Conservation (phyloP, 148 eudicot species). For the Rhododendron vialii region DNA sequence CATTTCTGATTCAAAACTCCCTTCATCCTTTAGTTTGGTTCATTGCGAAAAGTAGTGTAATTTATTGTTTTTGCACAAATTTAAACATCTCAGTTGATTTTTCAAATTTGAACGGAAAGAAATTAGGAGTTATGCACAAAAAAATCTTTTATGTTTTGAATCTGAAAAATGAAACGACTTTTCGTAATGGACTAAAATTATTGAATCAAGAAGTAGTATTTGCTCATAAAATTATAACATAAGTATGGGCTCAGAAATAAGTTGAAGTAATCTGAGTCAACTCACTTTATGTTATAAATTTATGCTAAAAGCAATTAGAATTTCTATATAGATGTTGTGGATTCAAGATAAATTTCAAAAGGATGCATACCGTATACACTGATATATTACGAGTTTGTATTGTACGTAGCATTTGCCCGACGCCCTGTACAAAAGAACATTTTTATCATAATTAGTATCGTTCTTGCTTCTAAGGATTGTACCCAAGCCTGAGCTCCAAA, state of each 20-base stretch:
- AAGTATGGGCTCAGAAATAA: not conserved
- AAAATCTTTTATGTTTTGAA: too few relatives aligned
- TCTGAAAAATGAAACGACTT: not conserved
- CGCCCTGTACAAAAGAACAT: not conserved
- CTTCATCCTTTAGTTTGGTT: not conserved
- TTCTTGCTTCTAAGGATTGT: constrained; percentile 31
- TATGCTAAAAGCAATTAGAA: not conserved
- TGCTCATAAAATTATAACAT: not conserved
- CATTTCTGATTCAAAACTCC: not conserved
- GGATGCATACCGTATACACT: not conserved
- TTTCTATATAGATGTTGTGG: not conserved
- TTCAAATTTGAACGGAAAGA: not conserved
- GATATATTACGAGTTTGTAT: not conserved
- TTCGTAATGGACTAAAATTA: not conserved
- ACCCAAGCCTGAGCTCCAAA: constrained; percentile 68
- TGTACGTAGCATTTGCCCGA: not conserved
- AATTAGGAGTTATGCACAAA: not conserved
- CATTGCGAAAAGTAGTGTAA: not conserved
- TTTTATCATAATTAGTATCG: not conserved
- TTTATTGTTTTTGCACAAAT: not conserved
- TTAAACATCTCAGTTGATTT: not conserved
- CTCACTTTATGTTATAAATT: not conserved
- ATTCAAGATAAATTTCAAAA: not conserved
- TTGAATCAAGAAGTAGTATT: not conserved
- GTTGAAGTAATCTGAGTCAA: not conserved